These are phyloP conservation scores for Pythium chondricola DNA, from an alignment of 352 stramenopile species.

Conservation along the genomic window DNA sequence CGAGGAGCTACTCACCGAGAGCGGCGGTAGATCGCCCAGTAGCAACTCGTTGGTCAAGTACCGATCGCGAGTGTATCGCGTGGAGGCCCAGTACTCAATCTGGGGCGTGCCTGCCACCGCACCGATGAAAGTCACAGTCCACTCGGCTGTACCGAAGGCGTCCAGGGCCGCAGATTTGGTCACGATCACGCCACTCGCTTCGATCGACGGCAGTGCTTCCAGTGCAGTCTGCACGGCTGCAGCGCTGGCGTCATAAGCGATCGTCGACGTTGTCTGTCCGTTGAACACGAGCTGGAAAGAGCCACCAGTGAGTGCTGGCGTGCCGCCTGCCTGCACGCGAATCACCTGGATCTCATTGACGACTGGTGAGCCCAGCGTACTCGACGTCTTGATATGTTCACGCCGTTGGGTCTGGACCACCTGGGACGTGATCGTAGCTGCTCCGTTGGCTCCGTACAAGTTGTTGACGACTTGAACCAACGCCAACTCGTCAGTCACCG, in stretches of 20 bases:
- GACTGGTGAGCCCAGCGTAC: conserved; percentile 39
- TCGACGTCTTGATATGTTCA: conserved; percentile 73
- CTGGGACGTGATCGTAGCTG: conserved; percentile 21
- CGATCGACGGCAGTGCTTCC: conserved; percentile 51
- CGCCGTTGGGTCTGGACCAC: conserved; percentile 29
- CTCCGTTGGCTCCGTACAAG: conserved; percentile 49
- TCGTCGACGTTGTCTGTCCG: conserved; percentile 38
- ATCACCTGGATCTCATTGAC: conserved; percentile 72
- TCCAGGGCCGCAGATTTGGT: conserved; percentile 23
- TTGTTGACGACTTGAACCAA: conserved; percentile 49
- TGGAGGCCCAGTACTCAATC: conserved; percentile 64
- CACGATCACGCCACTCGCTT: conserved; percentile 33
- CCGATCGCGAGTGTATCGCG: conserved; percentile 35
- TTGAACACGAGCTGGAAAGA: conserved; percentile 69
- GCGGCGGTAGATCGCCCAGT: conserved; percentile 41
- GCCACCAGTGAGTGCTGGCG: conserved; percentile 12
- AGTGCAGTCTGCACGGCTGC: conserved; percentile 49
- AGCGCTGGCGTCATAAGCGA: conserved; percentile 63
- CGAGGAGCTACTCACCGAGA: conserved; percentile 20
- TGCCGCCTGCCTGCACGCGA: conserved; percentile 32
- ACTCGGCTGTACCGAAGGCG: conserved; percentile 29
- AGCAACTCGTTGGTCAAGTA: conserved; percentile 40
- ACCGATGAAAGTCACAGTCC: conserved; percentile 56
- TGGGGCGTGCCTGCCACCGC: conserved; percentile 33
- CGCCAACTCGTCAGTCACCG: conserved; percentile 21